A percentile compares a stretch with the other conserved stretches of the same genome.
Evolutionary conservation across 768 basidiomycete species (phyloP).

Genomic region (Suillus sp.): DNA sequence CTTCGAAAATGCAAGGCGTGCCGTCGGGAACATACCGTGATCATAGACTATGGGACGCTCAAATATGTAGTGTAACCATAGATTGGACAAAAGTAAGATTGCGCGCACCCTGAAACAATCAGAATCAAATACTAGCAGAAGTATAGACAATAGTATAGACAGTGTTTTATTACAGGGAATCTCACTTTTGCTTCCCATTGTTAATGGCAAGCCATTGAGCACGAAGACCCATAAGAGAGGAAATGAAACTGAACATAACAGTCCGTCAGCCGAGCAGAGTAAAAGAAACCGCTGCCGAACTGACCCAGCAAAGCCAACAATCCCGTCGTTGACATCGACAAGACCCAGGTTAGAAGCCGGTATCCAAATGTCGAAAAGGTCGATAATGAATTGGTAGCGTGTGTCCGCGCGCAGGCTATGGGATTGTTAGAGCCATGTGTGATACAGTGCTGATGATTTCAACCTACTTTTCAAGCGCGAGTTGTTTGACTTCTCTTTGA

Average conservation of each 20-base stretch:
- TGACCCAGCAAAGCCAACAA: constrained; percentile 85
- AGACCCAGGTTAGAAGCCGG: constrained; percentile 83
- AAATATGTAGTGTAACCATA: background rate
- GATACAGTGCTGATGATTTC: background rate
- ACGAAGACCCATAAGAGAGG: constrained; percentile 69
- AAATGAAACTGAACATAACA: constrained; percentile 52
- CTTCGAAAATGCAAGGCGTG: background rate
- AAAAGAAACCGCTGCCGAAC: constrained; percentile 27
- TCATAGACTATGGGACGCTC: background rate
- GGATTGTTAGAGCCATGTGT: constrained; percentile 13
- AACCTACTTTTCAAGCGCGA: constrained; percentile 54
- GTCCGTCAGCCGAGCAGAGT: constrained; percentile 11
- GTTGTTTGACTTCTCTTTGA: constrained; percentile 65
- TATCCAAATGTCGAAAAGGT: constrained; percentile 86
- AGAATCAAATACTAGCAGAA: background rate
- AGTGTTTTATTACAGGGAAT: background rate
- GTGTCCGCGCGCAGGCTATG: constrained; percentile 62
- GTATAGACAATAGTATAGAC: background rate
- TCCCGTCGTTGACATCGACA: constrained; percentile 79
- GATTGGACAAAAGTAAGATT: background rate
- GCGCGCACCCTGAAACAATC: too few species aligned
- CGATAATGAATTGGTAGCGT: constrained; percentile 81
- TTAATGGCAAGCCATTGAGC: constrained; percentile 64
- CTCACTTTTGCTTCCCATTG: constrained; percentile 40
- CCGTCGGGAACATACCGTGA: background rate